A percentile compares a stretch with the other conserved stretches of the same genome.
These are phyloP conservation scores for Yamadazyma aaseri DNA, from an alignment of 1,139 yeast genomes.

Conservation along the genomic window DNA sequence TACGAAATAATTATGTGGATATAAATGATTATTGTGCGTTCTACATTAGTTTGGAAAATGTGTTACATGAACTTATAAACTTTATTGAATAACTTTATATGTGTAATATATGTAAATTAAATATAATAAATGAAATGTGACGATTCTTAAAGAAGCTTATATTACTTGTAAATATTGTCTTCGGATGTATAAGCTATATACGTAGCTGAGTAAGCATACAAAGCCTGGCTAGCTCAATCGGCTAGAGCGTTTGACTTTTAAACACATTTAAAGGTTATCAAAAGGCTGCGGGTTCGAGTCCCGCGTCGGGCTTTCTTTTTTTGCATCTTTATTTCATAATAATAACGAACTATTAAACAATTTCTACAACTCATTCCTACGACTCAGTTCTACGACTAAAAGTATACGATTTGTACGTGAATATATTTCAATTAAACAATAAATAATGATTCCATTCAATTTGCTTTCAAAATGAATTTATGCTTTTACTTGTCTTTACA, in stretches of 20 bases:
- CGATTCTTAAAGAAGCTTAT: neutral
- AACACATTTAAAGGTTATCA: constrained; percentile 10
- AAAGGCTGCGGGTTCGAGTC: constrained; percentile 23
- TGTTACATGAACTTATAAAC: constrained; percentile 40
- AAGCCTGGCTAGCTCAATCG: constrained; percentile 24
- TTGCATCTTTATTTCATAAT: neutral
- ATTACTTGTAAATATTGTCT: neutral
- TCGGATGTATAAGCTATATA: too few relatives aligned
- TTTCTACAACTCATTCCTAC: too few relatives aligned
- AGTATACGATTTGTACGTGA: too few relatives aligned
- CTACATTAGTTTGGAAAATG: constrained; percentile 41
- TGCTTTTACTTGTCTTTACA: neutral
- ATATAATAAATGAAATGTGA: constrained; percentile 1
- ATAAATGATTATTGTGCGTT: constrained; percentile 48
- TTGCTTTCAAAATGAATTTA: neutral
- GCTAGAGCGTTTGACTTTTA: constrained; percentile 23
- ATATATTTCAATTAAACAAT: constrained; percentile 11
- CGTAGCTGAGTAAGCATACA: too few relatives aligned
- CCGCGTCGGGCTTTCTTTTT: constrained; percentile 21
- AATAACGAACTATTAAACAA: too few relatives aligned
- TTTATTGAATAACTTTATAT: constrained; percentile 21
- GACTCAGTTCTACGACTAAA: too few relatives aligned
- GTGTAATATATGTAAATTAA: constrained; percentile 4
- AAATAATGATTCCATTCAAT: constrained; percentile 6
- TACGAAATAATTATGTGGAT: constrained; percentile 45